These are phyloP conservation scores for Davidsoniella eucalypti DNA, from an alignment of 2,329 filamentous ascomycete genomes.

Conservation along the genomic window DNA sequence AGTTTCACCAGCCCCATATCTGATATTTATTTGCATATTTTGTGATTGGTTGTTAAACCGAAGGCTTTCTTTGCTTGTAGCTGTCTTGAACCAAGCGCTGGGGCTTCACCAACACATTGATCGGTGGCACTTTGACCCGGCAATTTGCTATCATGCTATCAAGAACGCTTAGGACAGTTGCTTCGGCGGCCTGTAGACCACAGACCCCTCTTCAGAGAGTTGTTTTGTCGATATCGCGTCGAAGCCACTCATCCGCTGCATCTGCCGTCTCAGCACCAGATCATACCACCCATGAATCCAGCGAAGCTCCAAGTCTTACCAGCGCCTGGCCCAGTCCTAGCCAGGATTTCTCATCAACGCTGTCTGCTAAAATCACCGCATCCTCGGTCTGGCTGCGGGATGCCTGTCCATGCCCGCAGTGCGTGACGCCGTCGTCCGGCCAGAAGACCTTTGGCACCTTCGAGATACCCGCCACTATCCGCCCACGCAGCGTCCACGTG, in stretches of 20 bases:
- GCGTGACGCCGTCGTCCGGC: constrained; percentile 40
- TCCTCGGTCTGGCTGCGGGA: constrained; percentile 30
- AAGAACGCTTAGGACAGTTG: too few relatives aligned
- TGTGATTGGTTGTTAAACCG: too few relatives aligned
- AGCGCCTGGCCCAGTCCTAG: background rate
- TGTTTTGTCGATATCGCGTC: background rate
- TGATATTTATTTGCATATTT: too few relatives aligned
- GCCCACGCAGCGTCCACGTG: constrained; percentile 19
- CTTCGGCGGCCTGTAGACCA: too few relatives aligned
- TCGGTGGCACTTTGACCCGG: too few relatives aligned
- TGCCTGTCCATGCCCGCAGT: constrained; percentile 33
- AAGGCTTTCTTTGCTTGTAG: too few relatives aligned
- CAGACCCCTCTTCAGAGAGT: too few relatives aligned
- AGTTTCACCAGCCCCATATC: too few relatives aligned
- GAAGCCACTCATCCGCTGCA: background rate
- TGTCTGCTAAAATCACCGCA: constrained; percentile 2
- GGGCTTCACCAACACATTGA: too few relatives aligned
- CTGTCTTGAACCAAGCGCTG: too few relatives aligned
- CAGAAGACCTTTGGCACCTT: constrained; percentile 36
- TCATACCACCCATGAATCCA: too few relatives aligned
- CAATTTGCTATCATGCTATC: too few relatives aligned
- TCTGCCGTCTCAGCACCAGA: background rate
- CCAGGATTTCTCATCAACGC: background rate
- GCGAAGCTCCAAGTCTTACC: background rate
- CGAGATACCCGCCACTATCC: constrained; percentile 23